Evolutionary conservation across 805 yeast genomes (phyloP), one percentile per base, ranked within the genome.

Genomic region (Saccharomycopsis sp.): DNA sequence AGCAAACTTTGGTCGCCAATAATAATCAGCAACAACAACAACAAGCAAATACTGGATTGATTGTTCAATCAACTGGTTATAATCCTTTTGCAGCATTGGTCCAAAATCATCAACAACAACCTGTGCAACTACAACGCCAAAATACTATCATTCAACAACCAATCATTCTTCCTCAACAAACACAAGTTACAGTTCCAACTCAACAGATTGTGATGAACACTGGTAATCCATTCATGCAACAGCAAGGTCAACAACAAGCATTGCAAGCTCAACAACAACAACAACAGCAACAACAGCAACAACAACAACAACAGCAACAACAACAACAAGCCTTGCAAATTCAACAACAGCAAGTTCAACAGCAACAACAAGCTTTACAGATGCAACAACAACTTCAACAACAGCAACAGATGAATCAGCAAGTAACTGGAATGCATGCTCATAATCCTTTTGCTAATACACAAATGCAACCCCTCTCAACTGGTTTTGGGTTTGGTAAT

Each of bases 401-500:
- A 23, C 42, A 33, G 3, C 51, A 49, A 30, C 54, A 39, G 5
- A 55, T 43, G 31, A n/a, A n/a, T n/a, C n/a, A n/a, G n/a, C n/a
- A n/a, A n/a, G n/a, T n/a, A n/a, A 50, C 44, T n/a, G 52, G 37
- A 37, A 40, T 23, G 20, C 27, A 29, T 15, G 21, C 17, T 4
- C 26, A 36, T 19, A 31, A 31, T 14, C 31, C 35, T 13, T 31
- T 25, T 15, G 56, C 49, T n/a, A n/a, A n/a, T n/a, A n/a, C n/a
- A n/a, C n/a, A n/a, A 31, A 47, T 62, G 12, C 55, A 51, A 14
- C 57, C 64, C 14, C 51, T 63, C 3, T 64, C 58, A 46, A 74
- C 79, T 4, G 80, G 79, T 12, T 67, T 67, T 27, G 82, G 81
- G 0, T 74, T 75, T 55, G 80, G 80, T 10, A 76, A 62, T 45